Conservation (phyloP, 2,329 filamentous ascomycete species). For the Exserohilum turcica region DNA sequence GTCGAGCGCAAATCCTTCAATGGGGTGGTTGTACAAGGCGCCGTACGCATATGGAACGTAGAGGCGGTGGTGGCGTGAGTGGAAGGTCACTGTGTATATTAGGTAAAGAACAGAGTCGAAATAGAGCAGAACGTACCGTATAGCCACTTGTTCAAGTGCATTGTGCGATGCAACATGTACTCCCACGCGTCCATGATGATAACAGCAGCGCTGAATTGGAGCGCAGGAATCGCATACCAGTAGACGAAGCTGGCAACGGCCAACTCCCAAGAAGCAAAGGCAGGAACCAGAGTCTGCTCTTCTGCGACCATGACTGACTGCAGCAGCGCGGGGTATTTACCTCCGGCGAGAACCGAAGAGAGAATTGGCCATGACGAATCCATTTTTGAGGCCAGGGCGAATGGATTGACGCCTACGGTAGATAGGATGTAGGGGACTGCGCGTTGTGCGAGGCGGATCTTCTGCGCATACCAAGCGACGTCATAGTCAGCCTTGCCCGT, state of each 20-base stretch:
- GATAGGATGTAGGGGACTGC: slow-evolving; percentile 74
- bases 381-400: slow-evolving; percentile 75
- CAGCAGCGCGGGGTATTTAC: slow-evolving; percentile 74
- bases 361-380: slow-evolving; percentile 72
- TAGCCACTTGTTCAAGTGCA: slow-evolving; percentile 97
- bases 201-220: slow-evolving; percentile 79
- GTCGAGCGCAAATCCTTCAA: slow-evolving; percentile 93
- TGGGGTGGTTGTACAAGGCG: slow-evolving; percentile 92
- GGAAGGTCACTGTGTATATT: slow-evolving; percentile 71
- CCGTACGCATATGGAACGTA: slow-evolving; percentile 98
- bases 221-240: slow-evolving; percentile 72
- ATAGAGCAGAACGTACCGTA: slow-evolving; percentile 70
- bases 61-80: slow-evolving; percentile 92
- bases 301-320: slow-evolving; percentile 62
- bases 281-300: slow-evolving; percentile 61
- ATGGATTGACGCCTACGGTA: slow-evolving; percentile 75
- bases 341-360: slow-evolving; percentile 77
- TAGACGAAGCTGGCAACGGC: slow-evolving; percentile 76
- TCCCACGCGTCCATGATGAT: slow-evolving; percentile 93
- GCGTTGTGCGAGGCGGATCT: slow-evolving; percentile 77
- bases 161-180: slow-evolving; percentile 93
- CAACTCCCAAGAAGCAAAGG: slow-evolving; percentile 85
- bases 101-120: not conserved
- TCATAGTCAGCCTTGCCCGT: slow-evolving; percentile 83
- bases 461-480: slow-evolving; percentile 85